A percentile compares a stretch with the other conserved stretches of the same genome.
phyloP scores from a whole-genome alignment of 2,329 filamentous ascomycete species.

The Fusarium euwallaceae region DNA sequence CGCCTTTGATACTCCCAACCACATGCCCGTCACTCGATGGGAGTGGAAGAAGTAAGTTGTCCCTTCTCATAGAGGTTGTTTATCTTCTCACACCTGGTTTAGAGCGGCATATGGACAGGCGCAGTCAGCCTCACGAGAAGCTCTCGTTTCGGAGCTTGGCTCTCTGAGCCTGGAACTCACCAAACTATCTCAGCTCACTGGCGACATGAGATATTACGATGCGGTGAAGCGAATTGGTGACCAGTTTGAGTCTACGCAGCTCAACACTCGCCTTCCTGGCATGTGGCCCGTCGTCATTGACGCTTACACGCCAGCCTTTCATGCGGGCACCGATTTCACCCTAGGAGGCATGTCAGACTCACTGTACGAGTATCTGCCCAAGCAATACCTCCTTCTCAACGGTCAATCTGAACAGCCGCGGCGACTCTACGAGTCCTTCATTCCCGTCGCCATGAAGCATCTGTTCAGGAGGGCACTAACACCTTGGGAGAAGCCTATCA shows the following conservation, averaged over 20 bases:
- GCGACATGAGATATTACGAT: conserved; percentile 72
- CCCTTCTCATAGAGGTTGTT: background rate
- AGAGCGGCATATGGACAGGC: conserved; percentile 43
- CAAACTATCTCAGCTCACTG: conserved; percentile 73
- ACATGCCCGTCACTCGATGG: conserved; percentile 63
- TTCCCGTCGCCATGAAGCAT: conserved; percentile 63
- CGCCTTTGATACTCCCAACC: conserved; percentile 75
- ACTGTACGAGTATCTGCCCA: conserved; percentile 74
- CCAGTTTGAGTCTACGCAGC: conserved; percentile 66
- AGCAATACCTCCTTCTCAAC: conserved; percentile 75
- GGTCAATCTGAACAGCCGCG: conserved; percentile 58
- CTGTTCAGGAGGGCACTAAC: conserved; percentile 78
- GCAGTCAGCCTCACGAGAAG: conserved; percentile 40
- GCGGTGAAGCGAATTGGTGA: conserved; percentile 70
- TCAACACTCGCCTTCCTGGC: conserved; percentile 68
- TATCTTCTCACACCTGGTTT: conserved; percentile 20
- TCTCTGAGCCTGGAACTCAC: conserved; percentile 74
- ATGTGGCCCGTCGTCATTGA: conserved; percentile 72
- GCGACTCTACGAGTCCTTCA: conserved; percentile 54
- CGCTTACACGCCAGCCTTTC: conserved; percentile 45
- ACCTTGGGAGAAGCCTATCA: conserved; percentile 68
- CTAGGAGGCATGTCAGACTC: conserved; percentile 70
- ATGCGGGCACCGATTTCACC: conserved; percentile 61
- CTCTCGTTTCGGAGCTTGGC: conserved; percentile 54
- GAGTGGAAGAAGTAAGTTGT: conserved; percentile 46